Evolutionary conservation across 116 monocot species (phyloP).

Genomic region (Posidonia oceanica): DNA sequence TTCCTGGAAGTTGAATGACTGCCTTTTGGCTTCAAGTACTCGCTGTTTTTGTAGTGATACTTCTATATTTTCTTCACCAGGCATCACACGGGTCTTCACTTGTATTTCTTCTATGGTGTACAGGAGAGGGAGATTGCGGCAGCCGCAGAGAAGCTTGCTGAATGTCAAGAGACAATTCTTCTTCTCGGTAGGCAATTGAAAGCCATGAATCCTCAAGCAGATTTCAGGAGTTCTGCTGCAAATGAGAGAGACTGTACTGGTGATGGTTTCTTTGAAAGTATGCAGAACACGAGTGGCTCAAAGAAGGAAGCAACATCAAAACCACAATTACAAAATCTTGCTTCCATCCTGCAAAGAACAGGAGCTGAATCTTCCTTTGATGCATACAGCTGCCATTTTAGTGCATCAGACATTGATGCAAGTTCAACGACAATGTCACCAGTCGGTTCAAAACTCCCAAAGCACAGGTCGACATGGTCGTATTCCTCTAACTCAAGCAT

Average conservation of each 20-base stretch:
- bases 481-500: slow-evolving; percentile 28
- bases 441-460: slow-evolving; percentile 33
- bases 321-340: slow-evolving; percentile 17
- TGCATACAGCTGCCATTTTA: slow-evolving; percentile 25
- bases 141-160: slow-evolving; percentile 87
- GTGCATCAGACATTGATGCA: slow-evolving; percentile 21
- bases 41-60: too few relatives aligned
- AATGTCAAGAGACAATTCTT: slow-evolving; percentile 81
- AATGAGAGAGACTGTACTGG: slow-evolving; percentile 9
- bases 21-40: too few relatives aligned
- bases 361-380: slow-evolving; percentile 19
- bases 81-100: too few relatives aligned
- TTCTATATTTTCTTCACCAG: too few relatives aligned
- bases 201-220: slow-evolving; percentile 35
- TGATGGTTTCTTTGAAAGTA: slow-evolving; percentile 12
- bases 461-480: slow-evolving; percentile 39
- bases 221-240: slow-evolving; percentile 11
- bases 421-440: slow-evolving; percentile 16
- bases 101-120: neutral
- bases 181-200: slow-evolving; percentile 70
- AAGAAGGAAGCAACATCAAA: slow-evolving; percentile 2
- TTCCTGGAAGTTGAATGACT: too few relatives aligned
- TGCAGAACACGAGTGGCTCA: slow-evolving; percentile 1
- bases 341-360: slow-evolving; percentile 14
- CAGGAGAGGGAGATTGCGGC: slow-evolving; percentile 80